These are phyloP conservation scores for Rhizophagus clarus DNA, from an alignment of 192 early-diverging fungal species.

Conservation along the genomic window DNA sequence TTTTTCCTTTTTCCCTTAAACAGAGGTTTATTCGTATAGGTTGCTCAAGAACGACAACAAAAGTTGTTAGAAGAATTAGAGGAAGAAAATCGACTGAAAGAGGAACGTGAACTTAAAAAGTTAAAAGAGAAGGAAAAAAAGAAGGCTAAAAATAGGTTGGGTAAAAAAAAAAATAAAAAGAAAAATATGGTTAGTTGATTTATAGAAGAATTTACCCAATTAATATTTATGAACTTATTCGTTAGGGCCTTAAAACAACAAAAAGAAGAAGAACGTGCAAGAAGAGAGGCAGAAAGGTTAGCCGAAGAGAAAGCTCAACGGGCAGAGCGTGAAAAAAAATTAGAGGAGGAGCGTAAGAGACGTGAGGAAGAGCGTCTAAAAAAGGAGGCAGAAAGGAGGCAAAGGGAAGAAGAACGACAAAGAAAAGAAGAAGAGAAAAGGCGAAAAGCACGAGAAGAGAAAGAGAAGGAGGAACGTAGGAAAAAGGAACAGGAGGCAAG, in stretches of 20 bases:
- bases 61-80: slow-evolving; percentile 87
- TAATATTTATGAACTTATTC: slow-evolving; percentile 3
- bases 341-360: slow-evolving; percentile 65
- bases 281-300: slow-evolving; percentile 56
- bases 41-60: slow-evolving; percentile 82
- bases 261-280: slow-evolving; percentile 67
- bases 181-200: neutral
- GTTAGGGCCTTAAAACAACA: slow-evolving; percentile 68
- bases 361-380: slow-evolving; percentile 58
- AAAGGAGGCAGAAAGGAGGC: slow-evolving; percentile 60
- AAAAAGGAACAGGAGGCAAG: slow-evolving; percentile 65
- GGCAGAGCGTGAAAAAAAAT: slow-evolving; percentile 50
- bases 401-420: slow-evolving; percentile 48
- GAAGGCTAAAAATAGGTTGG: slow-evolving; percentile 74
- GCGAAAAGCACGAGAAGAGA: slow-evolving; percentile 34
- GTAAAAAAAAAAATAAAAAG: slow-evolving; percentile 28
- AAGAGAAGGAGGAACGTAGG: slow-evolving; percentile 50
- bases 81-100: slow-evolving; percentile 73
- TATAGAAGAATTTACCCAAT: neutral
- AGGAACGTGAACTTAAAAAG: slow-evolving; percentile 58
- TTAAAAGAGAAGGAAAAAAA: slow-evolving; percentile 72
- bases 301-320: slow-evolving; percentile 48
- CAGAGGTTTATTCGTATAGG: neutral
- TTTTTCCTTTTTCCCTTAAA: neutral
- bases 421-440: slow-evolving; percentile 45